phyloP scores from a whole-genome alignment of 768 basidiomycete genomes.

The Podaxis rugospora region DNA sequence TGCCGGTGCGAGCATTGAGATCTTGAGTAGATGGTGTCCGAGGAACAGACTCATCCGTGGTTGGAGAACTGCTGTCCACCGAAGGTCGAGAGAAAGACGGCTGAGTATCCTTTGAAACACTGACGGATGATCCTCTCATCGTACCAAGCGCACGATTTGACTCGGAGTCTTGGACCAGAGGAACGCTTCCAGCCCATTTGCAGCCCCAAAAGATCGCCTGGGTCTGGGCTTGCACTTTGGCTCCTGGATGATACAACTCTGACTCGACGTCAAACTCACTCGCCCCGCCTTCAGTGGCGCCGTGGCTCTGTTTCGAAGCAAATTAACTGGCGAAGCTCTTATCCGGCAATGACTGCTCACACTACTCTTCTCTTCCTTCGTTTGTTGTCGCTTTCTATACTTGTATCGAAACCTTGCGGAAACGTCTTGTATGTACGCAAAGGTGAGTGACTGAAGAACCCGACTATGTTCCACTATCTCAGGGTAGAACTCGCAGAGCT shows the following conservation, averaged over 20 bases:
- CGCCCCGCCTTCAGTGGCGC: neutral
- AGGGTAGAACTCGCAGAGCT: neutral
- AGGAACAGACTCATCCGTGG: neutral
- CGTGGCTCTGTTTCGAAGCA: neutral
- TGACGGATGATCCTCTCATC: neutral
- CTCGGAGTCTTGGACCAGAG: neutral
- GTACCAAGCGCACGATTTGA: constrained; percentile 5
- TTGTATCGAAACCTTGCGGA: neutral
- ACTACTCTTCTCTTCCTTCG: neutral
- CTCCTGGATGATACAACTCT: neutral
- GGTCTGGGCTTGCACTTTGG: neutral
- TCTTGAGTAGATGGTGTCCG: neutral
- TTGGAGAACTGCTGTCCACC: neutral
- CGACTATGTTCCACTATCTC: neutral
- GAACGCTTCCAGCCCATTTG: neutral
- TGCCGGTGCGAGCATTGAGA: neutral
- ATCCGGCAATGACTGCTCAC: neutral
- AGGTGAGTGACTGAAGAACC: neutral
- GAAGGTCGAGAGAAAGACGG: neutral
- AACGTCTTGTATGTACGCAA: neutral
- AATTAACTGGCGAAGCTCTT: neutral
- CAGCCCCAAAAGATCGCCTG: neutral
- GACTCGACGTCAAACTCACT: neutral
- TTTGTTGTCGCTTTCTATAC: neutral
- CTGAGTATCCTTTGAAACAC: neutral